These are phyloP conservation scores for Curvularia hawaiiensis DNA, from an alignment of 2,329 filamentous ascomycete species.

Conservation along the genomic window DNA sequence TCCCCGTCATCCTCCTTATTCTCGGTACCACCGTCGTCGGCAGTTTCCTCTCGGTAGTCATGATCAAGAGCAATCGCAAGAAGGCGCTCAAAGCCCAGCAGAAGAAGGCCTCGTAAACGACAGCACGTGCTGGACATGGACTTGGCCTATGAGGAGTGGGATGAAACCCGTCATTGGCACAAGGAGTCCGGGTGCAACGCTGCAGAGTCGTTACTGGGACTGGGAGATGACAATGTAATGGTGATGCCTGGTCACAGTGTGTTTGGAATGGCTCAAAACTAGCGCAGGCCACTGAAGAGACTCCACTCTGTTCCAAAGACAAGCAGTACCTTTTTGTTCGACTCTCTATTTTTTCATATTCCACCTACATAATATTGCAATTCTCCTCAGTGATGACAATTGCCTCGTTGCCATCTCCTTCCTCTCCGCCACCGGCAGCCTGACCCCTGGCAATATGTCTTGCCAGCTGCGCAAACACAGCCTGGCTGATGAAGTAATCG, in stretches of 20 bases:
- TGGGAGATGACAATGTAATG: neutral
- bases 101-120: slow-evolving; percentile 71
- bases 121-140: neutral
- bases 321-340: neutral
- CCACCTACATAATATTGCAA: slow-evolving; percentile 36
- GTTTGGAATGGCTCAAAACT: neutral
- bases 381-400: slow-evolving; percentile 40
- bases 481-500: slow-evolving; percentile 61
- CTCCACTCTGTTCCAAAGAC: neutral
- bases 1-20: slow-evolving; percentile 94
- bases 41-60: slow-evolving; percentile 93
- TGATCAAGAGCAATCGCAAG: slow-evolving; percentile 99
- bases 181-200: neutral
- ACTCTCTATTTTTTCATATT: neutral
- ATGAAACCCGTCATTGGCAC: neutral
- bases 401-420: slow-evolving; percentile 29
- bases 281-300: neutral
- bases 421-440: slow-evolving; percentile 21
- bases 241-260: neutral
- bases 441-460: slow-evolving; percentile 39
- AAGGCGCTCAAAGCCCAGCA: slow-evolving; percentile 93
- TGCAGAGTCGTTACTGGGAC: neutral
- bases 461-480: slow-evolving; percentile 45
- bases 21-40: slow-evolving; percentile 92
- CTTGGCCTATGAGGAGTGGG: neutral